Evolutionary conservation across 139 green algal genomes (phyloP).

Genomic region (Tetraselmis striata): DNA sequence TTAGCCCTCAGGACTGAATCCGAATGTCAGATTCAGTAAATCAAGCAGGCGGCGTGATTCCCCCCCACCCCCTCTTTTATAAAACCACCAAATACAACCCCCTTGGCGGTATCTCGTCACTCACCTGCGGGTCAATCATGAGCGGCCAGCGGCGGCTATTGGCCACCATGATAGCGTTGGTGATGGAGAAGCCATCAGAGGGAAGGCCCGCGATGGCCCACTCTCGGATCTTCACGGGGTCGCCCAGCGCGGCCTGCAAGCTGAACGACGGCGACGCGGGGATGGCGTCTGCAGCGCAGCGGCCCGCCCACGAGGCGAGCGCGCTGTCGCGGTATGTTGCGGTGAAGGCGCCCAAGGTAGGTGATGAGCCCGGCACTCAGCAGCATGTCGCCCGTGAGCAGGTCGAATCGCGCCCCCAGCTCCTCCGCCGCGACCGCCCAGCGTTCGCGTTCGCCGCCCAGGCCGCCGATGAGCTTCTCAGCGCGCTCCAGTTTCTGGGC

Average conservation of each 20-base stretch:
- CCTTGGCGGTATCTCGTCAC: not conserved
- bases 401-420: not conserved
- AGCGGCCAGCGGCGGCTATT: constrained; percentile 35
- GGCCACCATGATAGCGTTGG: constrained; percentile 37
- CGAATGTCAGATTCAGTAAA: no score
- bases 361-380: constrained; percentile 20
- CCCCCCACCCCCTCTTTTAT: no score
- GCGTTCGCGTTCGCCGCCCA: constrained; percentile 27
- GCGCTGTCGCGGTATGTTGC: constrained; percentile 22
- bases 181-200: constrained; percentile 32
- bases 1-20: no score
- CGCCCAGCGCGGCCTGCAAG: constrained; percentile 18
- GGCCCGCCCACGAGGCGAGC: constrained; percentile 14
- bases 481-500: constrained; percentile 33
- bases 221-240: constrained; percentile 33
- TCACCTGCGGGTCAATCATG: constrained; percentile 37
- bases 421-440: constrained; percentile 17
- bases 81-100: no score
- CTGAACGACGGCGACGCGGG: constrained; percentile 15
- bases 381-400: constrained; percentile 17
- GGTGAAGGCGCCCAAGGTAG: constrained; percentile 39
- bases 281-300: constrained; percentile 20
- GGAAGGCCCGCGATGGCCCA: constrained; percentile 37
- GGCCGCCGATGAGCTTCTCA: constrained; percentile 36
- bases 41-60: no score